phyloP scores from a whole-genome alignment of 108 stramenopile genomes.

The Seminavis robusta region DNA sequence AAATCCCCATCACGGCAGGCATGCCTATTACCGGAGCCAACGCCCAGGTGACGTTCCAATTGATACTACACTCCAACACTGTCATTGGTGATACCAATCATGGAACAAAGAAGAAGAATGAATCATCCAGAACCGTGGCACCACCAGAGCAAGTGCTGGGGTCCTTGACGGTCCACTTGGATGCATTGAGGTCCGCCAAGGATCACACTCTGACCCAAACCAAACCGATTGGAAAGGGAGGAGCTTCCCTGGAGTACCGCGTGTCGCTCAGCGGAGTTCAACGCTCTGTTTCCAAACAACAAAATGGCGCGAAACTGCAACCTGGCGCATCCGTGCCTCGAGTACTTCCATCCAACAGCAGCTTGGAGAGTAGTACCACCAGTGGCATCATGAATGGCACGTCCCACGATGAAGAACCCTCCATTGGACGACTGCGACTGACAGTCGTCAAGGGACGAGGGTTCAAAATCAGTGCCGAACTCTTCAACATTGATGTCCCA shows the following conservation, averaged over 20 bases:
- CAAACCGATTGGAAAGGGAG: conserved; percentile 25
- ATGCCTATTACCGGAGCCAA: conserved; percentile 1
- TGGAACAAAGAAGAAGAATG: conserved; percentile 6
- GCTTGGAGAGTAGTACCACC: no score
- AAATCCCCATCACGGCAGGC: conserved; percentile 12
- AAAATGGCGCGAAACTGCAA: no score
- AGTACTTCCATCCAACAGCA: no score
- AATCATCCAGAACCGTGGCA: conserved; percentile 15
- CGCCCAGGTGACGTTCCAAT: conserved; percentile 28
- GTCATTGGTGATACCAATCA: no score
- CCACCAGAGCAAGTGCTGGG: conserved; percentile 27
- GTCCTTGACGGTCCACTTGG: conserved; percentile 12
- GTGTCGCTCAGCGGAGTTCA: conserved; percentile 25
- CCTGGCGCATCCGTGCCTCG: no score
- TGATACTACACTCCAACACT: no score
- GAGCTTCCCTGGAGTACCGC: conserved; percentile 38
- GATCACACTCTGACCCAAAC: conserved; percentile 43
- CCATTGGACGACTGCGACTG: conserved; percentile 16
- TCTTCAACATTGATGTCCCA: conserved; percentile 42
- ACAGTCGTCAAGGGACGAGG: conserved; percentile 44
- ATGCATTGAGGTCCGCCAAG: conserved; percentile 15
- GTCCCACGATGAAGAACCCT: no score
- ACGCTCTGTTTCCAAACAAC: background rate
- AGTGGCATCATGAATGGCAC: no score
- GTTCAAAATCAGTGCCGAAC: conserved; percentile 26